Base-by-base conservation (phyloP, 2,329 filamentous ascomycete species). In the Paraphoma chrysanthemicola region DNA sequence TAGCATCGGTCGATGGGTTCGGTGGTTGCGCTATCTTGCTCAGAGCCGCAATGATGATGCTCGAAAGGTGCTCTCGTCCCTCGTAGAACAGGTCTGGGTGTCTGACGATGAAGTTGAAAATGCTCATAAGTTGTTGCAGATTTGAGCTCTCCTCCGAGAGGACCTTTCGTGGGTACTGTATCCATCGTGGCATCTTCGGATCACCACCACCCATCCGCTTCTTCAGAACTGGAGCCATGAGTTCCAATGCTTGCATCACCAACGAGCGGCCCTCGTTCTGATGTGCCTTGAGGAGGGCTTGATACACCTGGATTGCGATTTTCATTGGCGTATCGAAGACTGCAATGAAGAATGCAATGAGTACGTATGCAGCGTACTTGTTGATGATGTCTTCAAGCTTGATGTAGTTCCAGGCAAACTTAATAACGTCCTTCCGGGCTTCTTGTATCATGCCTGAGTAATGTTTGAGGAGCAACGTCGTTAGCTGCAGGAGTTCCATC, bases 341-440 rank as follows among this genome's bases (percentile, higher is more conserved):
- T 0, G 92, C 92, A 68, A 99, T 97, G 80, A 99, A 99, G 77
- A 97, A 99, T 2, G 92, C 93, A 59, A 99, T 96, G 6, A 99
- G 88, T 5, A 97, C 94, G 69, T 99, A 99, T 2, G 95, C 93
- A 0, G 94, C 95, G 75, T 98, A 95, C 77, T 99, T 99, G 82
- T 98, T 99, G 81, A 99, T 97, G 54, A 97, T 91, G 76, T 99
- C 95, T 71, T 99, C 96, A n/a, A 99, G 85, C 60, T 73, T 72
- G 69, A 99, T 99, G 73, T 97, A 98, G 16, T 93, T 97, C 95
- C 95, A 99, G 3, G 93, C 93, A 77, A 98, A 99, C 78, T 97
- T 98, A 72, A 99, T 99, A 60, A 99, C 94, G 63, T 99, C 95
- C 77, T 99, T 99, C 38, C 96, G 88, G 2, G 92, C 89, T 69